Evolutionary conservation across 192 early-diverging fungal species (phyloP).

Genomic region (Backusella sp.): DNA sequence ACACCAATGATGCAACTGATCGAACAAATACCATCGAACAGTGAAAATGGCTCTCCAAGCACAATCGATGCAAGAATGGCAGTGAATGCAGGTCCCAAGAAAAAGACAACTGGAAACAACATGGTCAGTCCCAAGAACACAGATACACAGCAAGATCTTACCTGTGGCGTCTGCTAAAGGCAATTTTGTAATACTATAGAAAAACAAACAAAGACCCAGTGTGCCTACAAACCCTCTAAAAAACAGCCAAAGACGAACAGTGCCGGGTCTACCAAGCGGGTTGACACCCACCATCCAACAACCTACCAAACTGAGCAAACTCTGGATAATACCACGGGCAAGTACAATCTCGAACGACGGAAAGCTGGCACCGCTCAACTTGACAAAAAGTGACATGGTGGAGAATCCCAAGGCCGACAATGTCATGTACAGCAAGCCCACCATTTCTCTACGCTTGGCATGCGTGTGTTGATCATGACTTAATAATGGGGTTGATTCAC

Average conservation of each 20-base stretch:
- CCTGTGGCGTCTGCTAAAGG: slow-evolving; percentile 73
- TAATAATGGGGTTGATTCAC: slow-evolving; percentile 18
- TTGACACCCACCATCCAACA: slow-evolving; percentile 50
- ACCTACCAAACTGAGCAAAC: slow-evolving; percentile 50
- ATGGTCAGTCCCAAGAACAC: not conserved
- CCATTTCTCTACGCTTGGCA: slow-evolving; percentile 38
- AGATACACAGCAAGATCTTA: not conserved
- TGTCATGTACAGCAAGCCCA: slow-evolving; percentile 57
- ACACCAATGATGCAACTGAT: slow-evolving; percentile 61
- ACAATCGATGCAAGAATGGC: slow-evolving; percentile 61
- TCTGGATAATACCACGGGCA: slow-evolving; percentile 68
- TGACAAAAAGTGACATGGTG: slow-evolving; percentile 72
- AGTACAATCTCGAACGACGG: slow-evolving; percentile 74
- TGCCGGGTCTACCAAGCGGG: slow-evolving; percentile 51
- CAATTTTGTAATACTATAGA: slow-evolving; percentile 66
- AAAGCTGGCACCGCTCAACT: slow-evolving; percentile 53
- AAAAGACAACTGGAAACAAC: slow-evolving; percentile 57
- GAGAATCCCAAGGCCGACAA: slow-evolving; percentile 71
- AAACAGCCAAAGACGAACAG: slow-evolving; percentile 54
- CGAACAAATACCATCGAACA: slow-evolving; percentile 54
- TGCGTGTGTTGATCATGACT: not conserved
- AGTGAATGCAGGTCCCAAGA: slow-evolving; percentile 75
- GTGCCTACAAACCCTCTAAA: slow-evolving; percentile 66
- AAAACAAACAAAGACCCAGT: slow-evolving; percentile 66
- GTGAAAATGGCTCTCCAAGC: slow-evolving; percentile 63